These are phyloP conservation scores for Mucor circinelloides DNA, from an alignment of 371 early-diverging fungal species.

Conservation along the genomic window DNA sequence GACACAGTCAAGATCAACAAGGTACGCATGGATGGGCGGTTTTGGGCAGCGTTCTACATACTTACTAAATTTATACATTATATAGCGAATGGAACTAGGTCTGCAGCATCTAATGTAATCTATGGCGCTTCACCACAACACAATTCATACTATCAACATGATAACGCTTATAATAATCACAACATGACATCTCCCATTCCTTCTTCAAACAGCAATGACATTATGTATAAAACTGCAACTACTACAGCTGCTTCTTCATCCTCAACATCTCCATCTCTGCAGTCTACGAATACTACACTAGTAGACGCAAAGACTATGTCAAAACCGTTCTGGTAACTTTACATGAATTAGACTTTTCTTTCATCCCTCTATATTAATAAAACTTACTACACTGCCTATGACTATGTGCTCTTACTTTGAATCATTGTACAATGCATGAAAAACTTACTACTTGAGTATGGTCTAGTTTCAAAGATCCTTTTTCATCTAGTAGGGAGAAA, in stretches of 20 bases:
- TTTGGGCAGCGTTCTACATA: background rate
- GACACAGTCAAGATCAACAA: background rate
- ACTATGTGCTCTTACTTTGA: background rate
- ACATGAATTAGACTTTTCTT: background rate
- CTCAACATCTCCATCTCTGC: background rate
- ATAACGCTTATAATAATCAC: background rate
- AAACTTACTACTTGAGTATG: background rate
- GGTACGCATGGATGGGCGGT: background rate
- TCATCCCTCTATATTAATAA: background rate
- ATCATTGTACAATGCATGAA: background rate
- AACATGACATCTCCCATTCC: background rate
- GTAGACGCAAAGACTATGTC: background rate
- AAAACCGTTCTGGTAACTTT: background rate
- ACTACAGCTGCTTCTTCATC: background rate
- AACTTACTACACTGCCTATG: background rate
- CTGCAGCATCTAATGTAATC: background rate
- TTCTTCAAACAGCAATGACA: background rate
- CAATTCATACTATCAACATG: background rate
- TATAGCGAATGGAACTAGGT: background rate
- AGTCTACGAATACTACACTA: background rate
- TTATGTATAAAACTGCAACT: background rate
- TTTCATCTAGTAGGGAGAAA: too few relatives aligned
- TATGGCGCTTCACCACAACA: background rate
- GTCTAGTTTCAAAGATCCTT: background rate
- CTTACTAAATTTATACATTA: background rate